Base-by-base conservation (phyloP, 1,139 yeast species). In the Sugiyamaella grinbergsii region DNA sequence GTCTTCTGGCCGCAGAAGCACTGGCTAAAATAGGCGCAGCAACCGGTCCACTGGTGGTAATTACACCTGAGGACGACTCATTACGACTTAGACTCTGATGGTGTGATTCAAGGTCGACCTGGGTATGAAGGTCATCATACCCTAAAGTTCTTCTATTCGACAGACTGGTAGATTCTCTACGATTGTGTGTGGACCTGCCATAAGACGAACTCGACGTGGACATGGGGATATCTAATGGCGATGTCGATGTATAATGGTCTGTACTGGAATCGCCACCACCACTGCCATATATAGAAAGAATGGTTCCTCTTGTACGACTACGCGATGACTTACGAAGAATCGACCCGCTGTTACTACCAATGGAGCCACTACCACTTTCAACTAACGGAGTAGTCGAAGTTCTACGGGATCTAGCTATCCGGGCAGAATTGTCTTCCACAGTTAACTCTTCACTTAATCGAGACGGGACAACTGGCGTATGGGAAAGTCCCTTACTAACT, bases 401-500 rank as follows among this genome's bases (percentile, higher is more conserved):
- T n/a, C 33, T 19, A 3, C 47, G 28, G 2, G 24, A 18, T 33
- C 41, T 33, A 24, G 41, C 34, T 34, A 19, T 33, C 2, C 41
- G 47, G 16, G 34, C 41, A 3, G 41, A 23, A 28, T 22, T 33
- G 13, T 44, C 45, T 13, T 41, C 50, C 7, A 47, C 61, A 6
- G 67, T 51, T 51, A 63, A 51, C 56, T 67, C 65, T 58, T 71
- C 65, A 57, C 67, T 54, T 47, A 68, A 57, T 29, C 70, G 58
- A 16, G 70, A 68, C 16, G 70, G 72, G 31, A 63, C 61, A n/a
- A 63, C 60, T 15, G 68, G 74, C 10, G 62, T 62, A 55, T 62
- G 66, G 15, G 60, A 65, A 53, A 40, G 68, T 68, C 61, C 73
- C 53, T 54, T 64, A 63, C 13, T 75, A 72, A 58, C 70, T 68